Evolutionary conservation across 2,329 filamentous ascomycete genomes (phyloP).

Genomic region (Trichoderma hamatum): DNA sequence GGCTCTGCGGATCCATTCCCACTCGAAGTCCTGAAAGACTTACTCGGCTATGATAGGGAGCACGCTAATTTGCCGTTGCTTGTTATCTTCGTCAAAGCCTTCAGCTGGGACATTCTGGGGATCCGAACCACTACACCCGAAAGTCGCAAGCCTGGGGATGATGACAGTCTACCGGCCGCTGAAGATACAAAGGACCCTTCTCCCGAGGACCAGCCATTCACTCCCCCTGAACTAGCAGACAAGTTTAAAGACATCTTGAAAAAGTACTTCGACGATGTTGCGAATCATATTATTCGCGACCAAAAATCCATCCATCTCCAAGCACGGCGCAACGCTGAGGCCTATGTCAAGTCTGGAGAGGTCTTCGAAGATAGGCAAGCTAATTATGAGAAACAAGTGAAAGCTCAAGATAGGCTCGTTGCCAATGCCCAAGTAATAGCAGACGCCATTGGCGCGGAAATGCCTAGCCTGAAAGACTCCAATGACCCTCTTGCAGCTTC

Average conservation of each 20-base stretch:
- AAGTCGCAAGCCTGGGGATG: slow-evolving; percentile 80
- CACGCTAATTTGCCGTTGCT: slow-evolving; percentile 89
- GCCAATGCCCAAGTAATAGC: slow-evolving; percentile 89
- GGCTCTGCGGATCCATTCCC: slow-evolving; percentile 83
- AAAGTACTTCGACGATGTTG: slow-evolving; percentile 92
- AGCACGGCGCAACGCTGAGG: slow-evolving; percentile 92
- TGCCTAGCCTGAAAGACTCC: slow-evolving; percentile 89
- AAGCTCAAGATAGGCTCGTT: slow-evolving; percentile 86
- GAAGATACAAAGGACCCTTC: slow-evolving; percentile 51
- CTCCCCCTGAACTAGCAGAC: slow-evolving; percentile 75
- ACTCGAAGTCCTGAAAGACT: slow-evolving; percentile 94
- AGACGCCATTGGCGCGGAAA: slow-evolving; percentile 84
- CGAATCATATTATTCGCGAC: slow-evolving; percentile 83
- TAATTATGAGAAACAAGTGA: slow-evolving; percentile 92
- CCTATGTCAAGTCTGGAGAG: slow-evolving; percentile 97
- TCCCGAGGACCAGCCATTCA: slow-evolving; percentile 71
- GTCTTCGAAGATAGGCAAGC: slow-evolving; percentile 97
- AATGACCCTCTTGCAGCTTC: slow-evolving; percentile 67
- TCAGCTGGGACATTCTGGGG: slow-evolving; percentile 92
- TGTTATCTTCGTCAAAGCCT: slow-evolving; percentile 93
- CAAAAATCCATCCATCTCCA: slow-evolving; percentile 87
- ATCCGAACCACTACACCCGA: slow-evolving; percentile 72
- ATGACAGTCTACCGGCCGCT: slow-evolving; percentile 69
- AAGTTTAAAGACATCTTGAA: slow-evolving; percentile 83
- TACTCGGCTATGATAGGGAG: slow-evolving; percentile 90